Percentiles rank a stretch among this genome's conserved stretches.
phyloP scores from a whole-genome alignment of 495 filamentous ascomycete species.

The Trichoderma erinaceum region DNA sequence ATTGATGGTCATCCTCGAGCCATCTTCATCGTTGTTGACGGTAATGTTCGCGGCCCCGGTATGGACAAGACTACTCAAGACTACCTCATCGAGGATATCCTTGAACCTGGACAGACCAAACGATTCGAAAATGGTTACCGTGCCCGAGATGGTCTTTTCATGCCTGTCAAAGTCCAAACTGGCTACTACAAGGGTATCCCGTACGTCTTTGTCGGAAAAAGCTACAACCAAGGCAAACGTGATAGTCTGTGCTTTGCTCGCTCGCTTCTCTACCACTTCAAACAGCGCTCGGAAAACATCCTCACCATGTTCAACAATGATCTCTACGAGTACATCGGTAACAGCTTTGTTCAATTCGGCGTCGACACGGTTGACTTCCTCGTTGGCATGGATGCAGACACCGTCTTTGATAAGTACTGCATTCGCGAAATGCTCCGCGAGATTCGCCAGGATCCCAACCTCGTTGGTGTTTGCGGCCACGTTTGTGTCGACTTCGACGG shows the following conservation, averaged over 20 bases:
- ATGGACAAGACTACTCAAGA: conserved; percentile 65
- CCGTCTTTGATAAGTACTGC: conserved; percentile 26
- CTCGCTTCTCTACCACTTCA: conserved; percentile 76
- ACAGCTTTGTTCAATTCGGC: conserved; percentile 22
- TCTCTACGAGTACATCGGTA: conserved; percentile 24
- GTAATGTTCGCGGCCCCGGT: conserved; percentile 69
- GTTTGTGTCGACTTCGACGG: conserved; percentile 26
- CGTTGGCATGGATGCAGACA: conserved; percentile 31
- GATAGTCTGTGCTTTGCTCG: conserved; percentile 74
- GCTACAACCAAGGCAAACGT: conserved; percentile 72
- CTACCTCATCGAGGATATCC: conserved; percentile 57
- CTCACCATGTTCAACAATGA: conserved; percentile 25
- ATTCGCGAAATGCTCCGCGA: conserved; percentile 25
- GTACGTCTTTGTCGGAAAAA: conserved; percentile 55
- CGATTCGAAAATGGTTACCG: conserved; percentile 62
- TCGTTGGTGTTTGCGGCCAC: conserved; percentile 29
- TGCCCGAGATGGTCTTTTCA: conserved; percentile 69
- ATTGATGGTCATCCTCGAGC: conserved; percentile 49
- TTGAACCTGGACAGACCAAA: conserved; percentile 51
- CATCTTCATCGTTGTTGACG: conserved; percentile 68
- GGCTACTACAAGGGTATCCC: conserved; percentile 64
- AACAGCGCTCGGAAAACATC: conserved; percentile 20
- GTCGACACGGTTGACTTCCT: conserved; percentile 24
- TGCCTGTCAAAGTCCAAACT: conserved; percentile 63
- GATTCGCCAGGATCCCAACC: conserved; percentile 21